These are phyloP conservation scores for Orbilia javanica DNA, from an alignment of 2,329 filamentous ascomycete species.

Conservation along the genomic window DNA sequence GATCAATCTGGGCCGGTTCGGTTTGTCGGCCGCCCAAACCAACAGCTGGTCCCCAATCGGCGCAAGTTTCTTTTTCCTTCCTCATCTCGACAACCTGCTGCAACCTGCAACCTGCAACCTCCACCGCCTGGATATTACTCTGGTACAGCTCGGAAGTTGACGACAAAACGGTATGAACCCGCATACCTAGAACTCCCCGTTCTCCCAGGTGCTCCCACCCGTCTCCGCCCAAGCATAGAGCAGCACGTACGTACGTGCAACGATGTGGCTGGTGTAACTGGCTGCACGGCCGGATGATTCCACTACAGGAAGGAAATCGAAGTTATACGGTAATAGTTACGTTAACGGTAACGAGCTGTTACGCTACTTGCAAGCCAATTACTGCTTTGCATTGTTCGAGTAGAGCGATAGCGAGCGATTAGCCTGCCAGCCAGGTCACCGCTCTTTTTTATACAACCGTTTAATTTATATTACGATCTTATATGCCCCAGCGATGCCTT, in stretches of 20 bases:
- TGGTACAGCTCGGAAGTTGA: conserved; percentile 11
- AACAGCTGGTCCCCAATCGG: conserved; percentile 11
- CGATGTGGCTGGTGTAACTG: conserved; percentile 58
- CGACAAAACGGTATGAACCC: conserved; percentile 28
- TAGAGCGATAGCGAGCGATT: conserved; percentile 14
- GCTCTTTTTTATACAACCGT: neutral
- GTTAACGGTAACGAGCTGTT: neutral
- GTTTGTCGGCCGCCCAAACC: conserved; percentile 19
- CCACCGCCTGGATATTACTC: neutral
- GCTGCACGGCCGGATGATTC: conserved; percentile 40
- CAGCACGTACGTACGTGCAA: conserved; percentile 52
- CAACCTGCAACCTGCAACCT: conserved; percentile 16
- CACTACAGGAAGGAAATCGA: conserved; percentile 9
- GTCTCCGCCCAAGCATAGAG: conserved; percentile 44
- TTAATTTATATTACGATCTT: conserved; percentile 33
- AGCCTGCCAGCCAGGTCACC: conserved; percentile 6
- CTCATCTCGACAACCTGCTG: conserved; percentile 13
- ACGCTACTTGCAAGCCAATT: neutral
- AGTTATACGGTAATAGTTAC: conserved; percentile 14
- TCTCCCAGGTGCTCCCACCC: neutral
- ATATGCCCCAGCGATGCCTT: conserved; percentile 25
- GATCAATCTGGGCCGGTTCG: conserved; percentile 16
- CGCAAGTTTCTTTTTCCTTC: conserved; percentile 53
- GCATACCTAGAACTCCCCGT: conserved; percentile 25
- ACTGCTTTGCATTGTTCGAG: neutral